These are phyloP conservation scores for Symbiodinium pilosum DNA, from an alignment of 73 alveolate genomes.

Conservation along the genomic window DNA sequence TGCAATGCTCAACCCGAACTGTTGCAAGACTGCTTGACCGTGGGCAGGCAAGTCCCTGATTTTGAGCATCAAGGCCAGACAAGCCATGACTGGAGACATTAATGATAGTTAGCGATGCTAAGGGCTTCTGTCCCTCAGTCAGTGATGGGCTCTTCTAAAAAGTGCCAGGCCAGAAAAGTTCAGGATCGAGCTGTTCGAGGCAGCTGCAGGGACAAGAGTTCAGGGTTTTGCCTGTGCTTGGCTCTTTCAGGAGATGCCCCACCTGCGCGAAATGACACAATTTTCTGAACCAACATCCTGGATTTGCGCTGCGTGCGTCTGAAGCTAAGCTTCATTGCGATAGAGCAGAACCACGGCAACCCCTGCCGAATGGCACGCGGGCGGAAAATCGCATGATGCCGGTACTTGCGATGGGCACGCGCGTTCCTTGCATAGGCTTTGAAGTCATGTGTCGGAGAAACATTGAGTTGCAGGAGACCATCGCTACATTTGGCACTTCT, in stretches of 20 bases:
- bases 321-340: background rate
- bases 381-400: background rate
- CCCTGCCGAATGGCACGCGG: background rate
- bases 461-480: background rate
- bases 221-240: background rate
- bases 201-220: too few relatives aligned
- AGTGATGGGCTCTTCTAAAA: too few relatives aligned
- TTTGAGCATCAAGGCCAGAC: conserved; percentile 70
- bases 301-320: background rate
- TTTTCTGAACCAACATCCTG: too few relatives aligned
- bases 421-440: background rate
- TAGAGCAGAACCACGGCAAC: background rate
- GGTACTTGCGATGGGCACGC: background rate
- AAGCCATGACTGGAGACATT: background rate
- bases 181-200: background rate
- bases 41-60: conserved; percentile 77
- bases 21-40: too few relatives aligned
- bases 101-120: too few relatives aligned
- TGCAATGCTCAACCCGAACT: too few relatives aligned
- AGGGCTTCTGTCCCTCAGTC: background rate
- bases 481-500: background rate
- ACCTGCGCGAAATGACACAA: too few relatives aligned
- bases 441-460: background rate
- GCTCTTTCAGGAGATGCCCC: background rate
- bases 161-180: conserved; percentile 3